Conservation (phyloP, 441 rosid genomes). For the Gossypium schwendimanii region DNA sequence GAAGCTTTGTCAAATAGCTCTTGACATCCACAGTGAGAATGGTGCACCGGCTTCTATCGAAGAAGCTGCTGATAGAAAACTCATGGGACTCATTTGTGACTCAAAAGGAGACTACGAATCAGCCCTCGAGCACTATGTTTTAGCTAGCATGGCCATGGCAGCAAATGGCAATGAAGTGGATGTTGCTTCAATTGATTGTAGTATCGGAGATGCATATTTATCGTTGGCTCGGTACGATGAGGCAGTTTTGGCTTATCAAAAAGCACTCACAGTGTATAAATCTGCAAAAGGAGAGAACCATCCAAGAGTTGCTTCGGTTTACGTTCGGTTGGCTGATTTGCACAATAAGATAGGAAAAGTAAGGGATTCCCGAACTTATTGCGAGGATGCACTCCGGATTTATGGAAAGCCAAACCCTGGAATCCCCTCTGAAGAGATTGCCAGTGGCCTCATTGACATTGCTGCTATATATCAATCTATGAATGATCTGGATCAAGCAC, state of each 20-base stretch:
- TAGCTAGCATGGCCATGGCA: slow-evolving; percentile 87
- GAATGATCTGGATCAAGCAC: slow-evolving; percentile 64
- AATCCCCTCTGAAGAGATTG: slow-evolving; percentile 68
- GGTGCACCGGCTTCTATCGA: slow-evolving; percentile 56
- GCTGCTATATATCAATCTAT: slow-evolving; percentile 84
- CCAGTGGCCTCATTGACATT: slow-evolving; percentile 70
- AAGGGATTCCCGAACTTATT: slow-evolving; percentile 73
- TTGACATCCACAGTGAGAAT: slow-evolving; percentile 59
- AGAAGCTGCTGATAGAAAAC: slow-evolving; percentile 82
- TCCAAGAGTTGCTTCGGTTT: slow-evolving; percentile 73
- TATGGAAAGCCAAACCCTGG: slow-evolving; percentile 55
- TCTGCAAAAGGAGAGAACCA: slow-evolving; percentile 74
- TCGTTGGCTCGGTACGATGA: slow-evolving; percentile 79
- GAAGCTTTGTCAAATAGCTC: slow-evolving; percentile 66
- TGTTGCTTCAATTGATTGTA: slow-evolving; percentile 72
- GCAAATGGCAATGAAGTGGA: slow-evolving; percentile 59
- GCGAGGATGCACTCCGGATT: slow-evolving; percentile 73
- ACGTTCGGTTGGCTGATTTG: slow-evolving; percentile 75
- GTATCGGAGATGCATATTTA: slow-evolving; percentile 87
- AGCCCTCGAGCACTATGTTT: slow-evolving; percentile 77
- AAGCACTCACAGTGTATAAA: slow-evolving; percentile 72
- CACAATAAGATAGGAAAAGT: slow-evolving; percentile 69
- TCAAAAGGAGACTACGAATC: slow-evolving; percentile 69
- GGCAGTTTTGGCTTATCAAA: slow-evolving; percentile 76
- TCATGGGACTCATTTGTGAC: slow-evolving; percentile 78